These are phyloP conservation scores for Camellia granthamiana DNA, from an alignment of 148 eudicot genomes.

Conservation along the genomic window DNA sequence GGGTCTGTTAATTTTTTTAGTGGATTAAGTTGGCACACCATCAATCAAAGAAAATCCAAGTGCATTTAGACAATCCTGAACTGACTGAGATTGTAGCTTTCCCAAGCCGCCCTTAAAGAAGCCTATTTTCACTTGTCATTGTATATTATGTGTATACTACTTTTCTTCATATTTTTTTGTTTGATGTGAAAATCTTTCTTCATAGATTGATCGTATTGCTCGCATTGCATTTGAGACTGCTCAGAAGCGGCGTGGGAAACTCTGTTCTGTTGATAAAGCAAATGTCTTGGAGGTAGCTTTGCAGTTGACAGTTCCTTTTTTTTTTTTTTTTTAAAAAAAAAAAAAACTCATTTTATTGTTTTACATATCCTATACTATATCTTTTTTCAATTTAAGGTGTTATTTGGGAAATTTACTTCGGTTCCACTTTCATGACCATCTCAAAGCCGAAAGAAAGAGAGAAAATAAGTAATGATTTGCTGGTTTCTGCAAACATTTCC, in stretches of 20 bases:
- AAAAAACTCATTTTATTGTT: no score
- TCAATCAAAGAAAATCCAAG: no score
- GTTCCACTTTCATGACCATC: not conserved
- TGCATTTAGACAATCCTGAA: no score
- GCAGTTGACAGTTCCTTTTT: not conserved
- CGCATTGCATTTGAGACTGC: conserved; percentile 96
- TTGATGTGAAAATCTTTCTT: not conserved
- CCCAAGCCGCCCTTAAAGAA: no score
- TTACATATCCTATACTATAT: not conserved
- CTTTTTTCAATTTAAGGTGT: not conserved
- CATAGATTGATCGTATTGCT: conserved; percentile 93
- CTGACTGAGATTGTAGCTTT: no score
- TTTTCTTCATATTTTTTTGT: not conserved
- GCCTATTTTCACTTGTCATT: no score
- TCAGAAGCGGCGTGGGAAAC: conserved; percentile 81
- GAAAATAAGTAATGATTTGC: not conserved
- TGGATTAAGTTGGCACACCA: no score
- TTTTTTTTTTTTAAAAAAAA: no score
- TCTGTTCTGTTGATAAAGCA: conserved; percentile 99
- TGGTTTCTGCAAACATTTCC: not conserved
- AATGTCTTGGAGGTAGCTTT: conserved; percentile 84
- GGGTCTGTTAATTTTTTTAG: no score
- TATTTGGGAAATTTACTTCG: not conserved
- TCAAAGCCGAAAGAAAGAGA: not conserved
- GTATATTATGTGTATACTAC: no score